Evolutionary conservation across 1,284 basidiomycete genomes (phyloP).

Genomic region (Cystobasidium sp.): DNA sequence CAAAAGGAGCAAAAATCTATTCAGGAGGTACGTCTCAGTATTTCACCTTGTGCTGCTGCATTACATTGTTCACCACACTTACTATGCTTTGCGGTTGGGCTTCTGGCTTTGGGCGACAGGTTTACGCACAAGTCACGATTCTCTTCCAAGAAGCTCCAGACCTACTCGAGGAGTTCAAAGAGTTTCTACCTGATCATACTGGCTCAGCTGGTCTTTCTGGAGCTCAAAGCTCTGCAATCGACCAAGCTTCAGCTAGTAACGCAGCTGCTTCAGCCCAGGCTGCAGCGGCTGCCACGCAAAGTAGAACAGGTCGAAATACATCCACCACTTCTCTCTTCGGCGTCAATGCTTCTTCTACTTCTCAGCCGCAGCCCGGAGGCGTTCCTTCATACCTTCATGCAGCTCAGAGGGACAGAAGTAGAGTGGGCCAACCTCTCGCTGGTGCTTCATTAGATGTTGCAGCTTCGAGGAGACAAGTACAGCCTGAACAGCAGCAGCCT

Average conservation of each 20-base stretch:
- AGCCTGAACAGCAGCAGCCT: neutral
- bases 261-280: slow-evolving; percentile 10
- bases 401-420: slow-evolving; percentile 27
- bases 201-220: slow-evolving; percentile 16
- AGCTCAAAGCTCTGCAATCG: slow-evolving; percentile 18
- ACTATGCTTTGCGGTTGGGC: too few relatives aligned
- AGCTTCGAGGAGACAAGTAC: slow-evolving; percentile 11
- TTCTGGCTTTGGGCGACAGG: slow-evolving; percentile 61
- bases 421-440: slow-evolving; percentile 9
- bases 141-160: slow-evolving; percentile 93
- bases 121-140: slow-evolving; percentile 87
- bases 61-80: too few relatives aligned
- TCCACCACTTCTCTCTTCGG: slow-evolving; percentile 43
- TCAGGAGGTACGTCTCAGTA: slow-evolving; percentile 63
- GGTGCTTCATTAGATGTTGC: slow-evolving; percentile 29
- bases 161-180: slow-evolving; percentile 91
- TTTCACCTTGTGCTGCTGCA: neutral
- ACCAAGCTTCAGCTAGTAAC: slow-evolving; percentile 11
- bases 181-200: slow-evolving; percentile 79
- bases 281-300: slow-evolving; percentile 8
- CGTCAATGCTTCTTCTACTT: slow-evolving; percentile 46
- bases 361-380: slow-evolving; percentile 54
- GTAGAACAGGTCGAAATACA: slow-evolving; percentile 14
- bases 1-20: slow-evolving; percentile 90
- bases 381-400: slow-evolving; percentile 51